These are phyloP conservation scores for Colletotrichum endophyticum DNA, from an alignment of 2,329 filamentous ascomycete species.

Conservation along the genomic window DNA sequence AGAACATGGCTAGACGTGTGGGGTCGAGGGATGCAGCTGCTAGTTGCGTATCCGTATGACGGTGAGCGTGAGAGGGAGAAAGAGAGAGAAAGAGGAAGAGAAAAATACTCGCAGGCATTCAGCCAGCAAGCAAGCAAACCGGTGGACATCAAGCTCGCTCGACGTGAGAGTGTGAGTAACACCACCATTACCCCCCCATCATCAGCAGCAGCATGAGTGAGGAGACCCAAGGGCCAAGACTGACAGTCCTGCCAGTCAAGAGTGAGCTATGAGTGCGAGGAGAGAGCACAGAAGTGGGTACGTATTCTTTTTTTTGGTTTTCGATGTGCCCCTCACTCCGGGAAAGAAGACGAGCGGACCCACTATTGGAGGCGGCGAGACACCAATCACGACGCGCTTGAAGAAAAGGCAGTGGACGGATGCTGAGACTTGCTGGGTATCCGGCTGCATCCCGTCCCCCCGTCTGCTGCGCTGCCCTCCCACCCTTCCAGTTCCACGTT, in stretches of 20 bases:
- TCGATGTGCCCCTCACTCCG: background rate
- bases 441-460: conserved; percentile 8
- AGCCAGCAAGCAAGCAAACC: background rate
- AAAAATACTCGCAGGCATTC: background rate
- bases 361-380: background rate
- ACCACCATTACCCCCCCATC: background rate
- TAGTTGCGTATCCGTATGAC: background rate
- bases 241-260: background rate
- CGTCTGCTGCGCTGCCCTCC: background rate
- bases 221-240: background rate
- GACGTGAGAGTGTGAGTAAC: background rate
- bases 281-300: background rate
- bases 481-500: background rate
- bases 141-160: background rate
- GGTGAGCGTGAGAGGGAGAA: background rate
- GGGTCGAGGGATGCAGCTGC: background rate
- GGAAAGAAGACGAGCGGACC: background rate
- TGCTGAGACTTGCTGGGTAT: conserved; percentile 21
- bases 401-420: conserved; percentile 10
- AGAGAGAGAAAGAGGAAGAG: background rate
- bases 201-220: background rate
- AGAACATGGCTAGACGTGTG: background rate
- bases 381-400: background rate
- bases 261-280: background rate
- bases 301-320: background rate